Percentiles rank a stretch among this genome's conserved stretches.
These are phyloP conservation scores for Cercospora nicotianae DNA, from an alignment of 2,329 filamentous ascomycete species.

Conservation along the genomic window DNA sequence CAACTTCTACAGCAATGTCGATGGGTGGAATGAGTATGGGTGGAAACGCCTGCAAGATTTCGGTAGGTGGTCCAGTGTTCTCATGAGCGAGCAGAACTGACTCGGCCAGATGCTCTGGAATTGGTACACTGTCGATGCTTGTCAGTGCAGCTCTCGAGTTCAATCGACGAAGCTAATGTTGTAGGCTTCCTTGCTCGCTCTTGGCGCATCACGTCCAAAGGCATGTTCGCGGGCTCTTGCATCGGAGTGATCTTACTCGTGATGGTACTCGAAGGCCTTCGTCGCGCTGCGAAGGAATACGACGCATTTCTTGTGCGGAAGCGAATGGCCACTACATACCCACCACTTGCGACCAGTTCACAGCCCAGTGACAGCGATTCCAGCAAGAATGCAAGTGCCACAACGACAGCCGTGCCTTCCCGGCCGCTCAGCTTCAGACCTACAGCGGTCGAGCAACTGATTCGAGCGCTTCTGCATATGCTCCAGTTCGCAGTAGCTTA, in stretches of 20 bases:
- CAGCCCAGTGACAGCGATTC: constrained; percentile 10
- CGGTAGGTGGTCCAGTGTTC: no score
- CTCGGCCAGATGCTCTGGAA: constrained; percentile 72
- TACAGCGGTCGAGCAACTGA: constrained; percentile 62
- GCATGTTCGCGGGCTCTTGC: constrained; percentile 77
- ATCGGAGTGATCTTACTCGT: constrained; percentile 76
- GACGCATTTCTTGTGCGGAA: constrained; percentile 51
- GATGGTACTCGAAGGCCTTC: constrained; percentile 69
- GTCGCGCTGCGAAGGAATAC: constrained; percentile 69
- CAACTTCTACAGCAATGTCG: constrained; percentile 27
- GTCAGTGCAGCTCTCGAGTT: constrained; percentile 26
- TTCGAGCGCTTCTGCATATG: constrained; percentile 68
- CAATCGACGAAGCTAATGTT: background rate
- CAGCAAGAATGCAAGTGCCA: background rate
- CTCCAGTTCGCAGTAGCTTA: constrained; percentile 74
- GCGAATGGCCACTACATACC: background rate
- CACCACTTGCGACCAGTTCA: background rate
- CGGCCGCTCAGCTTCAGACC: constrained; percentile 46
- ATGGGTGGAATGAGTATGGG: constrained; percentile 23
- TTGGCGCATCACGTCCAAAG: constrained; percentile 69
- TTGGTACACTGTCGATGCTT: constrained; percentile 70
- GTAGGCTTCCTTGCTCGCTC: constrained; percentile 61
- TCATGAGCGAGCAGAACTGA: no score
- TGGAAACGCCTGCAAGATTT: background rate
- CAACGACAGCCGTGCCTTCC: background rate